Conservation (phyloP, 108 stramenopile genomes). For the Pseudonitzschia multistriata region DNA sequence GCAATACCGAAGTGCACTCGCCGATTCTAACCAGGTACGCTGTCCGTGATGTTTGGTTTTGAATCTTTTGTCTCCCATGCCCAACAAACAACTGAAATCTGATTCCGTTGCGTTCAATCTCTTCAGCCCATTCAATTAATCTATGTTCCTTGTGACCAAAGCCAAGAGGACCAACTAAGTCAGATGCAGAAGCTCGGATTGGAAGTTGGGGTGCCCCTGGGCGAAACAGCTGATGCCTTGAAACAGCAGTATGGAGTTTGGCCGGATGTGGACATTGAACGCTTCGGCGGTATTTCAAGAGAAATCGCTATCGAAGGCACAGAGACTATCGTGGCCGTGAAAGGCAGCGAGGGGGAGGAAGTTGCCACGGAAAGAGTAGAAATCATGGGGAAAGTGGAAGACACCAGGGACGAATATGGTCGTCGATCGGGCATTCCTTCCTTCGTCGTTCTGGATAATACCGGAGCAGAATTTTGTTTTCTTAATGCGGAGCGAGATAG, state of each 20-base stretch:
- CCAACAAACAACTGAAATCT: background rate
- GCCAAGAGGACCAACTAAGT: slow-evolving; percentile 29
- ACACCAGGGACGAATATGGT: background rate
- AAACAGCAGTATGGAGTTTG: slow-evolving; percentile 58
- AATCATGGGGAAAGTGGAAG: background rate
- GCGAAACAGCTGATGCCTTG: slow-evolving; percentile 44
- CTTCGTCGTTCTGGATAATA: slow-evolving; percentile 52
- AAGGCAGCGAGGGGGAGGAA: slow-evolving; percentile 10
- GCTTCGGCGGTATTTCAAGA: slow-evolving; percentile 38
- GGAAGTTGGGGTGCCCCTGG: slow-evolving; percentile 48
- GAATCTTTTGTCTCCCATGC: background rate
- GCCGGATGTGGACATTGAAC: slow-evolving; percentile 48
- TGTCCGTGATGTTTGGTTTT: background rate
- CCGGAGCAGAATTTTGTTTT: slow-evolving; percentile 53
- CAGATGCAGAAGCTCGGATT: slow-evolving; percentile 36
- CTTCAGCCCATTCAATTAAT: slow-evolving; percentile 41
- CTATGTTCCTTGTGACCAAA: slow-evolving; percentile 56
- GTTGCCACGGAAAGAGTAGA: slow-evolving; percentile 5
- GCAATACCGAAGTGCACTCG: slow-evolving; percentile 39
- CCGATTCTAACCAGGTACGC: slow-evolving; percentile 27
- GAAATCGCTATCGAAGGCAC: slow-evolving; percentile 22
- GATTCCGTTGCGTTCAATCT: background rate
- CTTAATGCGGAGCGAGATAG: slow-evolving; percentile 50
- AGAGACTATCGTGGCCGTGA: slow-evolving; percentile 50
- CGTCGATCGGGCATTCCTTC: slow-evolving; percentile 71